phyloP scores from a whole-genome alignment of 1,284 basidiomycete species.

The Boletus sp. region DNA sequence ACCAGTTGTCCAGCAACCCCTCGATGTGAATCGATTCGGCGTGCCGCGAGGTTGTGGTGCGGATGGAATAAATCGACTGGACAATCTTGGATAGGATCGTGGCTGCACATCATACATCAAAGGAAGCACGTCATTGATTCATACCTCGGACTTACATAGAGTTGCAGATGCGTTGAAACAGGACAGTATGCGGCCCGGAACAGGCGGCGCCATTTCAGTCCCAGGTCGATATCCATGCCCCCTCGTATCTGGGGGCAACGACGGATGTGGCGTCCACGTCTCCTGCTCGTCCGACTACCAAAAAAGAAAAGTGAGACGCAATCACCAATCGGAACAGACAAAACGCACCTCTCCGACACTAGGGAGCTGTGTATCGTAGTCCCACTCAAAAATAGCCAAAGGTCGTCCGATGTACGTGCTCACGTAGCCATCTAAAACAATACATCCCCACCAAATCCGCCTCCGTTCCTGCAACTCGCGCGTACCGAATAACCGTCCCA shows the following conservation, averaged over 20 bases:
- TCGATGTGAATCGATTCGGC: slow-evolving; percentile 60
- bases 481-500: slow-evolving; percentile 57
- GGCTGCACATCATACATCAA: slow-evolving; percentile 38
- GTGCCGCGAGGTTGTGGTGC: slow-evolving; percentile 52
- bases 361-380: slow-evolving; percentile 76
- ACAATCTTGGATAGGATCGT: slow-evolving; percentile 65
- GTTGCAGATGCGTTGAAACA: slow-evolving; percentile 74
- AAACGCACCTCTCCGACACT: slow-evolving; percentile 54
- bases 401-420: slow-evolving; percentile 79
- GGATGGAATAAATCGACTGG: slow-evolving; percentile 71
- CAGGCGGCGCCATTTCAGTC: slow-evolving; percentile 27
- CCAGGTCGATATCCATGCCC: slow-evolving; percentile 28
- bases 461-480: slow-evolving; percentile 71
- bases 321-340: neutral
- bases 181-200: slow-evolving; percentile 57
- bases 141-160: slow-evolving; percentile 51
- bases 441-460: slow-evolving; percentile 78
- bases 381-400: slow-evolving; percentile 72
- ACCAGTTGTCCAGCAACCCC: slow-evolving; percentile 72
- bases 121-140: neutral
- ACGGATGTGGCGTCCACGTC: slow-evolving; percentile 46
- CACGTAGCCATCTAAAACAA: slow-evolving; percentile 78
- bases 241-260: slow-evolving; percentile 34
- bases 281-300: slow-evolving; percentile 59
- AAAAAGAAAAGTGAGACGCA: slow-evolving; percentile 3